A percentile compares a stretch with the other conserved stretches of the same genome.
Evolutionary conservation across 1,284 basidiomycete species (phyloP).

Genomic region (Cryptococcus sp.): DNA sequence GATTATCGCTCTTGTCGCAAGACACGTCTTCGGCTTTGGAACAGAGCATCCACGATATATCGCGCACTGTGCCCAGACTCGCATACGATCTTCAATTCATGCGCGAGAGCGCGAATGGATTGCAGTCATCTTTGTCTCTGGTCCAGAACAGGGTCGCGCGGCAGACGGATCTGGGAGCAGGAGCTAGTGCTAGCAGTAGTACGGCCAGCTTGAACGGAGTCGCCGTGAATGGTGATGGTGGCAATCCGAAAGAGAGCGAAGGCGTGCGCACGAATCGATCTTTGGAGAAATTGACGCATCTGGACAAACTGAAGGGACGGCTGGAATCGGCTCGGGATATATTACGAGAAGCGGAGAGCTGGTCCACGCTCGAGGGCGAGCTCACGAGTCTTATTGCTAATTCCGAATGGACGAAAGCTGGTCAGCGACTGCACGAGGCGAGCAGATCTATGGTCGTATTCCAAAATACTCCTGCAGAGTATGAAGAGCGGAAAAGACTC

Average conservation of each 20-base stretch:
- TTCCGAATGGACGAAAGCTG: conserved; percentile 71
- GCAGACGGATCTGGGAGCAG: conserved; percentile 20
- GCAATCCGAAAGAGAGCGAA: conserved; percentile 21
- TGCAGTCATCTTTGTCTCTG: conserved; percentile 65
- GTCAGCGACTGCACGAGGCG: conserved; percentile 82
- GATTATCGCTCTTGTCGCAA: conserved; percentile 77
- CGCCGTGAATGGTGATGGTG: background rate
- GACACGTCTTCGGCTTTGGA: conserved; percentile 84
- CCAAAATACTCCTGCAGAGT: conserved; percentile 77
- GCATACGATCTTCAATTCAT: conserved; percentile 94
- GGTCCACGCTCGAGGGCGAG: conserved; percentile 90
- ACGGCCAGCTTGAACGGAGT: background rate
- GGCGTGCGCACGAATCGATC: conserved; percentile 33
- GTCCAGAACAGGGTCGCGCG: conserved; percentile 58
- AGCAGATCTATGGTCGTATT: conserved; percentile 83
- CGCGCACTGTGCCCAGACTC: conserved; percentile 79
- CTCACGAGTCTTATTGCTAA: conserved; percentile 75
- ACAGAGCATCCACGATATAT: conserved; percentile 83
- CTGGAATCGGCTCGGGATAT: conserved; percentile 86
- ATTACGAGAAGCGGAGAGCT: conserved; percentile 85
- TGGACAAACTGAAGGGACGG: conserved; percentile 77
- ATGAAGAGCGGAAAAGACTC: conserved; percentile 75
- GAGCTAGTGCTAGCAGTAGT: conserved; percentile 5
- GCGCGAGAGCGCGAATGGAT: conserved; percentile 78
- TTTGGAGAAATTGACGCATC: conserved; percentile 70